Conservation (phyloP, 2,329 filamentous ascomycete species). For the Stachybotrys echinatus region DNA sequence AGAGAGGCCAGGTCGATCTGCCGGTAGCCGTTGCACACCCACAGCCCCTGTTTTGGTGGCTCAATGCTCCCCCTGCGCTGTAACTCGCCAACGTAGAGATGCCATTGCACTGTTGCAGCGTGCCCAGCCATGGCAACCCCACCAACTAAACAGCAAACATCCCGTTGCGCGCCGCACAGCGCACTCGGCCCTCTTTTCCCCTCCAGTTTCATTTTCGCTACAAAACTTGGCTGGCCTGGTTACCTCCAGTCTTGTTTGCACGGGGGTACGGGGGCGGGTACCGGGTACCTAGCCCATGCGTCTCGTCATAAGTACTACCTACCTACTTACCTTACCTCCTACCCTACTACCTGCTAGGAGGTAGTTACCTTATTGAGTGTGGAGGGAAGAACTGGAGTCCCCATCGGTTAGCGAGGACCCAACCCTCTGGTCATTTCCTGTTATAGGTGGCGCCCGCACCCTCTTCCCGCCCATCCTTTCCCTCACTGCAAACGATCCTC, state of each 20-base stretch:
- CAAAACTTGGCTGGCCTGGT: no score
- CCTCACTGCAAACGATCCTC: not conserved
- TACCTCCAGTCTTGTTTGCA: no score
- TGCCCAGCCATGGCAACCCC: not conserved
- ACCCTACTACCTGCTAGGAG: no score
- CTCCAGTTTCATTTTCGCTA: not conserved
- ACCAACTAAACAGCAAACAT: not conserved
- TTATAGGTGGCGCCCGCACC: not conserved
- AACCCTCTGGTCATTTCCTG: not conserved
- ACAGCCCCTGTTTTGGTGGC: no score
- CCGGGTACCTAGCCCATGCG: not conserved
- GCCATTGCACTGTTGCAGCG: not conserved
- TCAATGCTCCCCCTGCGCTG: no score
- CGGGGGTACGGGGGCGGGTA: no score
- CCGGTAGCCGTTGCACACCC: not conserved
- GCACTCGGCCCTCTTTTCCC: not conserved
- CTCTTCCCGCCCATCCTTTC: not conserved
- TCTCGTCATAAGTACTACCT: no score
- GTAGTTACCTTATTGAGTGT: no score
- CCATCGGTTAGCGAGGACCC: not conserved
- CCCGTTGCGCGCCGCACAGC: not conserved
- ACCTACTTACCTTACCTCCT: no score
- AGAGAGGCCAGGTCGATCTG: no score
- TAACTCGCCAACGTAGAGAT: not conserved
- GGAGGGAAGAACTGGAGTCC: no score